phyloP scores from a whole-genome alignment of 225 moss, liverwort and hornwort genomes.

The Physcomitrellopsis africana region DNA sequence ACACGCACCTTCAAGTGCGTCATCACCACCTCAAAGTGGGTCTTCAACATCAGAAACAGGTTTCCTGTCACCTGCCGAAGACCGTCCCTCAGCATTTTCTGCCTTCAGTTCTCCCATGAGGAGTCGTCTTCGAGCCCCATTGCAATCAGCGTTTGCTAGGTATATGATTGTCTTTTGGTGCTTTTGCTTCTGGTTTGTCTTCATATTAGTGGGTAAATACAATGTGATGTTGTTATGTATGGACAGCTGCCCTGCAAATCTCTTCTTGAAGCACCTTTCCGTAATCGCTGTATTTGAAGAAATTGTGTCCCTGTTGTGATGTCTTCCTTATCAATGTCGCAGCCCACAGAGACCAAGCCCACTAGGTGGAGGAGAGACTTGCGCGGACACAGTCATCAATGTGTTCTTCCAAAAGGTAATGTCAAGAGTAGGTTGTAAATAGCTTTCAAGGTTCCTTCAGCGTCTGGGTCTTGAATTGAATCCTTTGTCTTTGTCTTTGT shows the following conservation, averaged over 20 bases:
- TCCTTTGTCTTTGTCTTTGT: neutral
- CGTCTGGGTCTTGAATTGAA: neutral
- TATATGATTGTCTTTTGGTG: constrained; percentile 21
- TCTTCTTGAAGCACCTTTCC: neutral
- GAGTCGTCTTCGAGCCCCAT: constrained; percentile 70
- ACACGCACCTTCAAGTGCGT: constrained; percentile 40
- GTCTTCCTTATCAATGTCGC: constrained; percentile 29
- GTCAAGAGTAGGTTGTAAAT: constrained; percentile 21
- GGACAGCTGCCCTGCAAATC: neutral
- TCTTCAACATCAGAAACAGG: constrained; percentile 57
- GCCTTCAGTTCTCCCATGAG: constrained; percentile 83
- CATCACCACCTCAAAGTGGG: constrained; percentile 59
- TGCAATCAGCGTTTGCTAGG: constrained; percentile 99
- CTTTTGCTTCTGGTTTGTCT: constrained; percentile 8
- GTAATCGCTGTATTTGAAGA: constrained; percentile 5
- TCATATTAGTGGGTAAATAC: neutral
- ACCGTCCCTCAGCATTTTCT: constrained; percentile 87
- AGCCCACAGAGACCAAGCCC: constrained; percentile 98
- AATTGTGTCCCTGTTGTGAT: constrained; percentile 23
- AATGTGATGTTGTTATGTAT: constrained; percentile 14
- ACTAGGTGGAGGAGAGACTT: constrained; percentile 96
- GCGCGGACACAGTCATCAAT: constrained; percentile 89
- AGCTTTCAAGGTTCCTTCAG: constrained; percentile 12
- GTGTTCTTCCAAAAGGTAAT: constrained; percentile 93
- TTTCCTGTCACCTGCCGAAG: constrained; percentile 77